A percentile compares a stretch with the other conserved stretches of the same genome.
phyloP scores from a whole-genome alignment of 441 rosid genomes.

The Pelargonium australe region DNA sequence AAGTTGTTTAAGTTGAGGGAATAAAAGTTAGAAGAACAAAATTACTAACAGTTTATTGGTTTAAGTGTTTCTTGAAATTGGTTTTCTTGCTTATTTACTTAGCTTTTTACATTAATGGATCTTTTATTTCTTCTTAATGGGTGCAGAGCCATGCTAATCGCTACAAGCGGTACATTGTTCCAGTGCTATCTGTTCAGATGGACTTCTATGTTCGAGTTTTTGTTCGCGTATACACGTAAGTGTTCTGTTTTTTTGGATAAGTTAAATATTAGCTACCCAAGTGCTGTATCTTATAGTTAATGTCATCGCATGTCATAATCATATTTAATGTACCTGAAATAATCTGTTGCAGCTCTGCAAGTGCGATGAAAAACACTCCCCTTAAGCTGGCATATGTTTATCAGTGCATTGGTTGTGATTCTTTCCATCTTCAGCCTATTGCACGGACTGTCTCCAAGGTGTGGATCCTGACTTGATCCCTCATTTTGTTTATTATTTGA shows the following conservation, averaged over 20 bases:
- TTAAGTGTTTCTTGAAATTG: background rate
- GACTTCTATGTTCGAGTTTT: slow-evolving; percentile 93
- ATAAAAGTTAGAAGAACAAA: background rate
- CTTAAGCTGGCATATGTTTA: slow-evolving; percentile 95
- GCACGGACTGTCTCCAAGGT: slow-evolving; percentile 90
- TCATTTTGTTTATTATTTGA: slow-evolving; percentile 4
- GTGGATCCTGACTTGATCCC: slow-evolving; percentile 9
- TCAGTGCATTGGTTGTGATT: slow-evolving; percentile 93
- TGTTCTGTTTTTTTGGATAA: slow-evolving; percentile 18
- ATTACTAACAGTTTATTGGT: background rate
- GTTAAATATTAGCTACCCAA: background rate
- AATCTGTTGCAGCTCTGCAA: slow-evolving; percentile 70
- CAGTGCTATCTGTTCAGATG: slow-evolving; percentile 88
- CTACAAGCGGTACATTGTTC: slow-evolving; percentile 90
- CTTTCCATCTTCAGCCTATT: slow-evolving; percentile 89
- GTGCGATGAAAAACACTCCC: slow-evolving; percentile 97
- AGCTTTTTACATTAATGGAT: background rate
- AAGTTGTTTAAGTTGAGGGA: background rate
- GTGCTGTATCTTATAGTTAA: background rate
- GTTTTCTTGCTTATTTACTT: background rate
- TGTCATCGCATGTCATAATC: slow-evolving; percentile 12
- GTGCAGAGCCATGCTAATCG: slow-evolving; percentile 97
- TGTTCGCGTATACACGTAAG: slow-evolving; percentile 88
- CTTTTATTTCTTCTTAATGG: slow-evolving; percentile 13
- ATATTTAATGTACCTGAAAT: slow-evolving; percentile 15